A percentile compares a stretch with the other conserved stretches of the same genome.
Conservation (phyloP, 2,329 filamentous ascomycete genomes). For the Kalaharituber pfeilii region DNA sequence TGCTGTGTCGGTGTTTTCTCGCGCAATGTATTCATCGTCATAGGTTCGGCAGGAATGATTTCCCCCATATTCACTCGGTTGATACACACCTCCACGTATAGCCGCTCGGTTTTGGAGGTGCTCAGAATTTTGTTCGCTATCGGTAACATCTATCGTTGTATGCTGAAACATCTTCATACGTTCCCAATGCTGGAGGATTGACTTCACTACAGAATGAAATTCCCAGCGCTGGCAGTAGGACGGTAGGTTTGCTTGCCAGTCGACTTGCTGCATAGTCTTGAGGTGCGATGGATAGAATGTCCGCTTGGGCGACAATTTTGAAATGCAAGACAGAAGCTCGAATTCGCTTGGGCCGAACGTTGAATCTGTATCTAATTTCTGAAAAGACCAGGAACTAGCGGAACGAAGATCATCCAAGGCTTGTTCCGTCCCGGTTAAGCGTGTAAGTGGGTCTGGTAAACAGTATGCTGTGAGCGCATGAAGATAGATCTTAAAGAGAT, state of each 20-base stretch:
- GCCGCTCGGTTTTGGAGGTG: neutral
- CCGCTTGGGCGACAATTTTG: neutral
- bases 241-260: neutral
- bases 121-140: neutral
- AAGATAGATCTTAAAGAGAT: constrained; percentile 35
- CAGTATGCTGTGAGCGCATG: constrained; percentile 39
- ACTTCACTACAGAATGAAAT: neutral
- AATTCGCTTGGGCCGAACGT: neutral
- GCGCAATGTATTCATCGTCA: neutral
- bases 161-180: neutral
- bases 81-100: neutral
- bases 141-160: neutral
- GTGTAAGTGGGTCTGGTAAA: constrained; percentile 34
- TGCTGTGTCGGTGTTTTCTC: neutral
- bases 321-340: neutral
- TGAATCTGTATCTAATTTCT: neutral
- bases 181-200: neutral
- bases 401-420: constrained; percentile 35
- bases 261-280: neutral
- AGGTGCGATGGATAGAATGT: neutral
- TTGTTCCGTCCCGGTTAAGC: constrained; percentile 38
- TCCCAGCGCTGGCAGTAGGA: neutral
- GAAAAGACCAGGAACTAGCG: neutral
- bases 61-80: neutral
- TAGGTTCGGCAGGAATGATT: neutral